A percentile compares a stretch with the other conserved stretches of the same genome.
phyloP scores from a whole-genome alignment of 345 rosid genomes.

The Limnanthes douglasii region DNA sequence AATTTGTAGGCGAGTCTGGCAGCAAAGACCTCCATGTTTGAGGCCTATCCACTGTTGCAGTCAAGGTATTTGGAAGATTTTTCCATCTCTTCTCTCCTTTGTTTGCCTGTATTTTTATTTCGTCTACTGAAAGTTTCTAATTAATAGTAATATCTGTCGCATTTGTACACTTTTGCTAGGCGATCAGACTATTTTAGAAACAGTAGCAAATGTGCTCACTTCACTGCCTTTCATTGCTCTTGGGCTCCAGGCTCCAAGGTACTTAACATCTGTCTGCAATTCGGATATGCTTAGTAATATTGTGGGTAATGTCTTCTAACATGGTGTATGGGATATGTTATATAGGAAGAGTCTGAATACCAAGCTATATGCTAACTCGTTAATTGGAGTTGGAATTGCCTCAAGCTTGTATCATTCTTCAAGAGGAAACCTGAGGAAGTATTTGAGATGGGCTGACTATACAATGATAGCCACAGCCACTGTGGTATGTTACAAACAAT shows the following conservation, averaged over 20 bases:
- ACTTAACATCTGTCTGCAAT: conserved; percentile 4
- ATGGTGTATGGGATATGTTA: background rate
- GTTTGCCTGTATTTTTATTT: background rate
- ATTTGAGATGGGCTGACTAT: conserved; percentile 82
- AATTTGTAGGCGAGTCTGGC: conserved; percentile 60
- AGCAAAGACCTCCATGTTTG: conserved; percentile 87
- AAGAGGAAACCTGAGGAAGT: conserved; percentile 62
- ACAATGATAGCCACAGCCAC: conserved; percentile 88
- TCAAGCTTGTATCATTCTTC: conserved; percentile 87
- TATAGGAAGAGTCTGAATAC: conserved; percentile 59
- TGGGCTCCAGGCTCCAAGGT: conserved; percentile 93
- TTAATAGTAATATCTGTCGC: background rate
- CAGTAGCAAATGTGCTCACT: conserved; percentile 66
- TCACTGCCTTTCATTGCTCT: conserved; percentile 85
- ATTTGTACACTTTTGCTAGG: conserved; percentile 22
- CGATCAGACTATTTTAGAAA: conserved; percentile 50
- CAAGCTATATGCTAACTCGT: conserved; percentile 78
- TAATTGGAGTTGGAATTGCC: conserved; percentile 86
- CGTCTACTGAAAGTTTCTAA: background rate
- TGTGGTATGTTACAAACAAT: conserved; percentile 28
- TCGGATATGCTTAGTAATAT: too few species aligned
- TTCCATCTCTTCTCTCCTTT: background rate
- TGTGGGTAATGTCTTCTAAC: background rate
- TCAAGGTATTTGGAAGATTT: conserved; percentile 27
- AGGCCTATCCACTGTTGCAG: conserved; percentile 51